Evolutionary conservation across 2,329 filamentous ascomycete species (phyloP).

Genomic region (Monosporascus ibericus): DNA sequence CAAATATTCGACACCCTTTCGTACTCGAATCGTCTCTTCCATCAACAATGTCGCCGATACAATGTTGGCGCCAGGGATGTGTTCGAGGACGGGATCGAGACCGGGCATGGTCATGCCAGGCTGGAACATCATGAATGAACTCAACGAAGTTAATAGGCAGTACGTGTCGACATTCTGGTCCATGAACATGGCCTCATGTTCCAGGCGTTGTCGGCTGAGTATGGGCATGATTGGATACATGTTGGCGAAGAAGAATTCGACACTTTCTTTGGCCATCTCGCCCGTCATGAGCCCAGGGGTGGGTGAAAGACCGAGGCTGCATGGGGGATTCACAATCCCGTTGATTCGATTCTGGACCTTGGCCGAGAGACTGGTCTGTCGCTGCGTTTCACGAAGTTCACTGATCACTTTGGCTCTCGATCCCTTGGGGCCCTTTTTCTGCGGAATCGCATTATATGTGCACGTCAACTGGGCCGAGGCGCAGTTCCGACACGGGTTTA

Average conservation of each 20-base stretch:
- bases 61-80: slow-evolving; percentile 52
- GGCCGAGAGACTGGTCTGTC: slow-evolving; percentile 56
- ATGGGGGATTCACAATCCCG: slow-evolving; percentile 43
- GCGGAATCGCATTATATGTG: slow-evolving; percentile 69
- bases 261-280: slow-evolving; percentile 59
- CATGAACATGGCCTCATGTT: slow-evolving; percentile 53
- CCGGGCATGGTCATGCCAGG: slow-evolving; percentile 58
- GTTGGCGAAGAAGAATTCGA: slow-evolving; percentile 63
- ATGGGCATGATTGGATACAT: slow-evolving; percentile 61
- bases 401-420: slow-evolving; percentile 71
- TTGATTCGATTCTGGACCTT: slow-evolving; percentile 57
- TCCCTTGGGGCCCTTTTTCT: slow-evolving; percentile 72
- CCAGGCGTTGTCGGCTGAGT: slow-evolving; percentile 50
- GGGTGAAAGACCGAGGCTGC: slow-evolving; percentile 43
- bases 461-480: slow-evolving; percentile 59
- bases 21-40: slow-evolving; percentile 60
- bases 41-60: slow-evolving; percentile 61
- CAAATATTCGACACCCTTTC: slow-evolving; percentile 56
- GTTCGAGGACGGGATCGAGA: slow-evolving; percentile 50
- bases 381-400: slow-evolving; percentile 63
- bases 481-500: slow-evolving; percentile 67
- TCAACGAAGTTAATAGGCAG: slow-evolving; percentile 58
- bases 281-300: slow-evolving; percentile 54
- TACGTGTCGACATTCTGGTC: slow-evolving; percentile 59
- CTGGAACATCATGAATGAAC: slow-evolving; percentile 63